A percentile compares a stretch with the other conserved stretches of the same genome.
These are phyloP conservation scores for Postia placenta DNA, from an alignment of 768 basidiomycete species.

Conservation along the genomic window DNA sequence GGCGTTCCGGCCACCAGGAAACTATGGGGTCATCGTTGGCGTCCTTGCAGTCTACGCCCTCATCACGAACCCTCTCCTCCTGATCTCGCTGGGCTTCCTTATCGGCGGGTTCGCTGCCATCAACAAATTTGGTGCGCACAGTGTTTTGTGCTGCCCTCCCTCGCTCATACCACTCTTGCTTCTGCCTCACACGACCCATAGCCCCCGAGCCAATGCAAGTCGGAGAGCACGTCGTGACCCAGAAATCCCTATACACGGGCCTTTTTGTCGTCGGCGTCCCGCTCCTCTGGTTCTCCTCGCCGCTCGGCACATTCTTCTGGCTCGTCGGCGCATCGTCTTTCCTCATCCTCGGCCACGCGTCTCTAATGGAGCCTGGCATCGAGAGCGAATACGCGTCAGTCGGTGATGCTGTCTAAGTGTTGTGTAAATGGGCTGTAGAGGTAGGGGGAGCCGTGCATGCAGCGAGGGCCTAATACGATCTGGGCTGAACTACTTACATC, in stretches of 20 bases:
- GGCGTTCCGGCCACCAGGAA: conserved; percentile 42
- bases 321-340: conserved; percentile 83
- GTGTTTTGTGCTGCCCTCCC: neutral
- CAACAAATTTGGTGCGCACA: conserved; percentile 74
- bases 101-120: conserved; percentile 88
- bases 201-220: conserved; percentile 83
- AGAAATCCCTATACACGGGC: conserved; percentile 80
- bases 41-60: conserved; percentile 80
- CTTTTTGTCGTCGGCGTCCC: conserved; percentile 93
- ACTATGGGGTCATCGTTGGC: conserved; percentile 78
- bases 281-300: conserved; percentile 73
- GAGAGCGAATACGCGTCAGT: conserved; percentile 88
- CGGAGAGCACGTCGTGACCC: conserved; percentile 77
- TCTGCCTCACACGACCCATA: conserved; percentile 26
- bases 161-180: neutral
- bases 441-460: neutral
- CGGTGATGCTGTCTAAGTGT: conserved; percentile 52
- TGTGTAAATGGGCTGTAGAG: neutral
- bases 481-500: neutral
- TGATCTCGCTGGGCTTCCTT: conserved; percentile 82
- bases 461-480: too few species aligned
- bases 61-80: conserved; percentile 75
- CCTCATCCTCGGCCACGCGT: conserved; percentile 82
- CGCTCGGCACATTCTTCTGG: conserved; percentile 88
- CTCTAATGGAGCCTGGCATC: conserved; percentile 87